Percentiles rank a stretch among this genome's conserved stretches.
Conservation (phyloP, 2,329 filamentous ascomycete genomes). For the Pseudocercospora fijiensis region DNA sequence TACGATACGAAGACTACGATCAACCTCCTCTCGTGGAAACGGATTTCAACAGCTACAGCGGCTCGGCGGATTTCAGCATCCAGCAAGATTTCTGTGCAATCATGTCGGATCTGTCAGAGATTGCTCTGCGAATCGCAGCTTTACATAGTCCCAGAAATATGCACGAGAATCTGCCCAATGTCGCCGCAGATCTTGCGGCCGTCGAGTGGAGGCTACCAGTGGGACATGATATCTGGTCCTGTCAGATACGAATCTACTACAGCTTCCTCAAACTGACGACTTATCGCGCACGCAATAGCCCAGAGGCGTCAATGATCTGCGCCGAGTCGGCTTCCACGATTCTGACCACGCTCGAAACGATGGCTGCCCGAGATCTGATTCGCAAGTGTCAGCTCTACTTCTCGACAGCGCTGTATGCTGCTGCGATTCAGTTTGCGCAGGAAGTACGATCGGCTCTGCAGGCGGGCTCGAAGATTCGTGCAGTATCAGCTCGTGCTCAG, state of each 20-base stretch:
- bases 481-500: constrained; percentile 14
- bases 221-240: constrained; percentile 15
- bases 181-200: constrained; percentile 8
- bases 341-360: constrained; percentile 16
- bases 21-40: constrained; percentile 7
- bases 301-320: neutral
- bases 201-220: constrained; percentile 8
- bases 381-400: constrained; percentile 8
- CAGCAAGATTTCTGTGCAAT: constrained; percentile 8
- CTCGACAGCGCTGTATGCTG: constrained; percentile 12
- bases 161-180: neutral
- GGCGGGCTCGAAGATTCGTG: constrained; percentile 2
- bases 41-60: constrained; percentile 10
- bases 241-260: constrained; percentile 16
- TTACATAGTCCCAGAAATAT: constrained; percentile 8
- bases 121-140: constrained; percentile 2
- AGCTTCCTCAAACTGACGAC: constrained; percentile 11
- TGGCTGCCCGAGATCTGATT: constrained; percentile 6
- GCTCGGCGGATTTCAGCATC: neutral
- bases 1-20: constrained; percentile 17
- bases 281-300: neutral
- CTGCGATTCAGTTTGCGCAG: constrained; percentile 14
- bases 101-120: constrained; percentile 11
- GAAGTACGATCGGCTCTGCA: neutral
- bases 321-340: constrained; percentile 14